Conservation (phyloP, 371 early-diverging fungal genomes). For the Mucor sp. region DNA sequence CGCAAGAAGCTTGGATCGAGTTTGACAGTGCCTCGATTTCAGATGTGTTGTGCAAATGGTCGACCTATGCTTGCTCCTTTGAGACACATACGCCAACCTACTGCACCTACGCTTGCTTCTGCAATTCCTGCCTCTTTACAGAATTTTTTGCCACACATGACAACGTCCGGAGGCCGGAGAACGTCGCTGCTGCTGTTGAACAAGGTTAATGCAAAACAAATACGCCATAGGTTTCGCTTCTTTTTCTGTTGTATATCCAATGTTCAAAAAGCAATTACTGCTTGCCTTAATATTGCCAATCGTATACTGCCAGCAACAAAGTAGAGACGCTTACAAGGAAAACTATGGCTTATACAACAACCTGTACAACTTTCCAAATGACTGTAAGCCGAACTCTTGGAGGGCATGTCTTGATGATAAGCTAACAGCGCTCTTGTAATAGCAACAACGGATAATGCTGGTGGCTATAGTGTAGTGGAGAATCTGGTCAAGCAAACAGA, state of each 20-base stretch:
- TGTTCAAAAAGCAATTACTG: neutral
- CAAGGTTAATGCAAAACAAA: neutral
- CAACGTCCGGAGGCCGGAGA: neutral
- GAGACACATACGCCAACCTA: too few species aligned
- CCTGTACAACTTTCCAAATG: conserved; percentile 1
- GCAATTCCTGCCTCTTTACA: too few species aligned
- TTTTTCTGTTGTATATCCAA: neutral
- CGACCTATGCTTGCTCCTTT: too few species aligned
- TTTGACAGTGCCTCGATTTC: too few species aligned
- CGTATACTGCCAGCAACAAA: neutral
- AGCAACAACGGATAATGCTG: neutral
- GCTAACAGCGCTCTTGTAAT: neutral
- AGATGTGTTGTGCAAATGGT: too few species aligned
- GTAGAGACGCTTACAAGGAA: neutral
- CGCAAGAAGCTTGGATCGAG: too few species aligned
- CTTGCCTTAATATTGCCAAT: neutral
- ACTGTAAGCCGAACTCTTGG: neutral
- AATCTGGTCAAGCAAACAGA: neutral
- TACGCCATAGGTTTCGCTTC: neutral
- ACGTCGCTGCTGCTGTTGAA: neutral
- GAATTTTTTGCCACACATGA: too few species aligned
- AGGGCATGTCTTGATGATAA: too few species aligned
- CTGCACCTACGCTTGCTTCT: too few species aligned
- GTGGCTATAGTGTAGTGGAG: neutral
- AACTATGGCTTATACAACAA: conserved; percentile 6